Evolutionary conservation across 805 yeast species (phyloP).

Genomic region (Ogataea zsoltii): DNA sequence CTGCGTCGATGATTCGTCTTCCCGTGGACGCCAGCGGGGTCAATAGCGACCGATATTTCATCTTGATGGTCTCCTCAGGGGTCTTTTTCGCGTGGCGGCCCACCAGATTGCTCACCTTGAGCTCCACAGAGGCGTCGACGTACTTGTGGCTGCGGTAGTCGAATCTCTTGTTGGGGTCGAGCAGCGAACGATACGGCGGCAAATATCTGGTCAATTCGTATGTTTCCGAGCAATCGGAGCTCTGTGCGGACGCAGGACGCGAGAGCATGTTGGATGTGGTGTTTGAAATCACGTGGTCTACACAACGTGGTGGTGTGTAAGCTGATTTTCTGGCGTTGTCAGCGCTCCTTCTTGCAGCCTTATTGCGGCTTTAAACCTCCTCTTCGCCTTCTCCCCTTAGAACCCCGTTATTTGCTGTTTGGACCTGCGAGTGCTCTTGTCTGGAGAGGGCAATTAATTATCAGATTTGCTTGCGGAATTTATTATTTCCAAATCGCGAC

Average conservation of each 20-base stretch:
- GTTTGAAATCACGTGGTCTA: background rate
- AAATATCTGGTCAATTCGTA: slow-evolving; percentile 34
- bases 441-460: too few species aligned
- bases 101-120: slow-evolving; percentile 16
- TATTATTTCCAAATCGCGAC: background rate
- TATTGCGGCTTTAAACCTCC: too few species aligned
- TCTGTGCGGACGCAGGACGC: background rate
- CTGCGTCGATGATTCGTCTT: slow-evolving; percentile 39
- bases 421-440: too few species aligned
- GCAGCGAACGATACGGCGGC: slow-evolving; percentile 54
- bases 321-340: too few species aligned
- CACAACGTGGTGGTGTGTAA: too few species aligned
- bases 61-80: slow-evolving; percentile 33
- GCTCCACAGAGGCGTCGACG: slow-evolving; percentile 26
- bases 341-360: too few species aligned
- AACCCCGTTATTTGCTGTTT: too few species aligned
- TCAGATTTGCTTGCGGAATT: background rate
- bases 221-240: slow-evolving; percentile 5
- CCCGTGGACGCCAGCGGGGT: slow-evolving; percentile 33
- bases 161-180: slow-evolving; percentile 49
- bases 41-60: slow-evolving; percentile 50
- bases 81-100: slow-evolving; percentile 6
- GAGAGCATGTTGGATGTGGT: background rate
- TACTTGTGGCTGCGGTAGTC: slow-evolving; percentile 51
- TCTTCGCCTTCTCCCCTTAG: too few species aligned